Percentiles rank a stretch among this genome's conserved stretches.
These are phyloP conservation scores for Pseudopyrenochaeta lycopersici DNA, from an alignment of 2,329 filamentous ascomycete genomes.

Conservation along the genomic window DNA sequence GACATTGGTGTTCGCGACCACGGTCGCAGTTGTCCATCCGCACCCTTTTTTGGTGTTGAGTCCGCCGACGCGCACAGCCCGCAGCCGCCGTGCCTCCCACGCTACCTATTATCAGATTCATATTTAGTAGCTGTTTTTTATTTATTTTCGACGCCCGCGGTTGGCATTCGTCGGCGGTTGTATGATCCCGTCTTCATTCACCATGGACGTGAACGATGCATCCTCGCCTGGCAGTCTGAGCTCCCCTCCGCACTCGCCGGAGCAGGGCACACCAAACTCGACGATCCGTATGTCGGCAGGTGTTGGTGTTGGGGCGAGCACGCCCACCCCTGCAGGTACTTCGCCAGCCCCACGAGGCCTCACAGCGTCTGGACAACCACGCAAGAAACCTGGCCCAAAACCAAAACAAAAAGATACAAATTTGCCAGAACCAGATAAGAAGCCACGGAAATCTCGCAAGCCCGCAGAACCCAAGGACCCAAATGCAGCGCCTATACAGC, in stretches of 20 bases:
- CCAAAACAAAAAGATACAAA: slow-evolving; percentile 48
- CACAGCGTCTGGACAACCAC: slow-evolving; percentile 46
- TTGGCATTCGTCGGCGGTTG: not conserved
- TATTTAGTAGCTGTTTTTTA: not conserved
- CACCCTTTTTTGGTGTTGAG: slow-evolving; percentile 46
- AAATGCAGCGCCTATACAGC: slow-evolving; percentile 52
- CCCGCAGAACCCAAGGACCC: slow-evolving; percentile 60
- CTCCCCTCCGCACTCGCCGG: slow-evolving; percentile 50
- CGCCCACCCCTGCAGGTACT: slow-evolving; percentile 41
- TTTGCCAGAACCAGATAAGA: slow-evolving; percentile 51
- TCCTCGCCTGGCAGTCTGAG: slow-evolving; percentile 49
- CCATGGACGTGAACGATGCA: slow-evolving; percentile 44
- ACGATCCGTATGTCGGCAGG: slow-evolving; percentile 38
- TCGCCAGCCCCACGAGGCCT: slow-evolving; percentile 42
- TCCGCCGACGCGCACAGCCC: slow-evolving; percentile 28
- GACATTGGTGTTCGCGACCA: slow-evolving; percentile 45
- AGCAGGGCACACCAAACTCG: slow-evolving; percentile 43
- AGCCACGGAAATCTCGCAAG: slow-evolving; percentile 57
- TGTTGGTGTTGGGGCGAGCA: slow-evolving; percentile 41
- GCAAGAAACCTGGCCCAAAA: slow-evolving; percentile 57
- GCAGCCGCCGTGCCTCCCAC: slow-evolving; percentile 10
- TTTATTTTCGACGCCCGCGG: too few species aligned
- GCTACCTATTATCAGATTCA: not conserved
- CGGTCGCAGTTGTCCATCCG: slow-evolving; percentile 33
- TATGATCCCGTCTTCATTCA: slow-evolving; percentile 21